Evolutionary conservation across 305 asterid species (phyloP).

Genomic region (Fraxinus latifolia): DNA sequence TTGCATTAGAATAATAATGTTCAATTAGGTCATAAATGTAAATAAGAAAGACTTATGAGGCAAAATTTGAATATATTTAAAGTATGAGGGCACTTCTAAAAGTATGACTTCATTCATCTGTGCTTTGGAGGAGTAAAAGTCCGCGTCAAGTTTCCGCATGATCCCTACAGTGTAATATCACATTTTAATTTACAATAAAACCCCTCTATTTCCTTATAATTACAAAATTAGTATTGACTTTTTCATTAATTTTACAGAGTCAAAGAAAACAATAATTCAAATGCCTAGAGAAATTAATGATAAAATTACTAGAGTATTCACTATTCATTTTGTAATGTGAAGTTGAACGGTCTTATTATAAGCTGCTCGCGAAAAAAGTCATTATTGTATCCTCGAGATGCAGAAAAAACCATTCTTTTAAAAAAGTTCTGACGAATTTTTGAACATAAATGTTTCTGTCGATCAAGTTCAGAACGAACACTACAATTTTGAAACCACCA

Average conservation of each 20-base stretch:
- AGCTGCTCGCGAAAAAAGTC: background rate
- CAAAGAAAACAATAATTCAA: background rate
- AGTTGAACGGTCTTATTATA: no score
- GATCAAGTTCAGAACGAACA: no score
- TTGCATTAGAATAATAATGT: background rate
- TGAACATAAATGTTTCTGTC: background rate
- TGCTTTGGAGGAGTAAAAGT: background rate
- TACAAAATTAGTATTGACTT: background rate
- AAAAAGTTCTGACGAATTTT: background rate
- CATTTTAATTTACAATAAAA: background rate
- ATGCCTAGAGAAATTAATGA: background rate
- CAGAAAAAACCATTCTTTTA: no score
- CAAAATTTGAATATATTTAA: background rate
- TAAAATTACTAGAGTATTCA: no score
- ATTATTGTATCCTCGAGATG: background rate
- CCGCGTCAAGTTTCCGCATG: constrained; percentile 47
- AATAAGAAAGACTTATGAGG: background rate
- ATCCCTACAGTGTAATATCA: constrained; percentile 11
- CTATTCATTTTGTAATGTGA: no score
- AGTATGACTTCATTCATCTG: constrained; percentile 4
- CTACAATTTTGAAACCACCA: background rate
- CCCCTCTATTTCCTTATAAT: background rate
- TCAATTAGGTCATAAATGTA: background rate
- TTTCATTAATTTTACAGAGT: background rate
- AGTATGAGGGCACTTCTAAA: constrained; percentile 17